Evolutionary conservation across 257 asterid species (phyloP), one percentile per base, ranked within the genome.

Genomic region (Solanum paucissectum): DNA sequence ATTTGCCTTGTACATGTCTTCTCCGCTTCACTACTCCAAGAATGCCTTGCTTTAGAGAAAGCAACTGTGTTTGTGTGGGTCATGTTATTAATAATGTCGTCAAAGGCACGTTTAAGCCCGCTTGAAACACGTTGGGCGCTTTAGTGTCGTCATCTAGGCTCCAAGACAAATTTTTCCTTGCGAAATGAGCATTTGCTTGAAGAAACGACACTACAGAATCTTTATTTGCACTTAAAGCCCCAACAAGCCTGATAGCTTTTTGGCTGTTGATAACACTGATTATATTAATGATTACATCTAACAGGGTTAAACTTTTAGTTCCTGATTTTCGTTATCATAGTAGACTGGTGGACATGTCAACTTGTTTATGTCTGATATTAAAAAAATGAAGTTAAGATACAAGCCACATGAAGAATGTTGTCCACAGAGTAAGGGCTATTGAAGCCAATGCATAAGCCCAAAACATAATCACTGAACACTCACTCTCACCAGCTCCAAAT

Each of bases 401-500:
- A 20, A 95, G 89, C 96, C 96, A 95, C 87, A 95, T 89, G 92
- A 90, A 95, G 87, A 92, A 44, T 14, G 98, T 93, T 13, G 98
- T 93, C 98, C 98, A 95, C 25, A 94, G 29, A 8, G 98, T 94
- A 66, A 94, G 94, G 9, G 96, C 87, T 62, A 95, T 87, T 16
- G 98, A 93, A 90, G 98, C 98, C 93, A 94, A 85, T 12, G 87
- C 86, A 86, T 94, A 95, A 76, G 94, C 90, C 97, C 97, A 95
- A 32, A 95, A 55, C 98, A 93, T 93, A 82, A 95, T 94, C 4
- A 94, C 98, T 1, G 98, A 95, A 91, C 98, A 94, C 88, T 95
- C 98, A n/a, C 90, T 92, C 92, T 95, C 98, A 32, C 98, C 98
- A 58, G 90, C 92, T 33, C 95, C 97, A 88, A 95, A 95, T 87